Conservation (phyloP, 805 yeast species). For the Yarrowia sp. region DNA sequence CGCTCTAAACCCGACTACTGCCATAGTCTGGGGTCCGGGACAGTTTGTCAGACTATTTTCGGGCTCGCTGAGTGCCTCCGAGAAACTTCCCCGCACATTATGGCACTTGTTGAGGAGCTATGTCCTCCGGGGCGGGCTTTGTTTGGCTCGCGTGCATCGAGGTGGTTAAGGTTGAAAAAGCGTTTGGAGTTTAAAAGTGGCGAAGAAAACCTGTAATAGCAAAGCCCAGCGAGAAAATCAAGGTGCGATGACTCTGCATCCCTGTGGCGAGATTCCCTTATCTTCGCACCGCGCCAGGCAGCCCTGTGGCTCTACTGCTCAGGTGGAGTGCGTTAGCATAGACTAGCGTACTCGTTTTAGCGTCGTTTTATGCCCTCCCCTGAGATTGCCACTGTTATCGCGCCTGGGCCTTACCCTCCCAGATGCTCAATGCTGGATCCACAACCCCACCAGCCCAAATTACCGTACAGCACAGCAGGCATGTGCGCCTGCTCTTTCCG, state of each 20-base stretch:
- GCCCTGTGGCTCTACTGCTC: not conserved
- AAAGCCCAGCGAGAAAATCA: not conserved
- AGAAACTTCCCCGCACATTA: not conserved
- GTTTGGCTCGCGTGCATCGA: constrained; percentile 19
- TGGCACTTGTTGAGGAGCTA: constrained; percentile 7
- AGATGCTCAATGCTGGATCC: not conserved
- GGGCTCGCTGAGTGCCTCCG: not conserved
- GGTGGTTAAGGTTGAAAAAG: constrained; percentile 8
- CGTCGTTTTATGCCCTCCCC: not conserved
- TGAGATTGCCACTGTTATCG: not conserved
- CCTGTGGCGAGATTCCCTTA: too few species aligned
- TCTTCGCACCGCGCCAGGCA: too few species aligned
- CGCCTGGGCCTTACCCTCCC: not conserved
- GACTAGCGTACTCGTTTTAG: not conserved
- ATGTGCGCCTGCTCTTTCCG: constrained; percentile 12
- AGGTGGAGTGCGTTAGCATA: not conserved
- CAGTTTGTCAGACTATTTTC: not conserved
- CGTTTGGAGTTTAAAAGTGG: not conserved
- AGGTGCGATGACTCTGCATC: not conserved
- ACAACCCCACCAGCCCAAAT: constrained; percentile 22
- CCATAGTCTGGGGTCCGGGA: constrained; percentile 7
- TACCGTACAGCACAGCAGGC: not conserved
- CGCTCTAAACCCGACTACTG: not conserved
- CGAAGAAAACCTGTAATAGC: not conserved
- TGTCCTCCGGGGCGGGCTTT: not conserved